These are phyloP conservation scores for Juglanconis oblonga DNA, from an alignment of 2,329 filamentous ascomycete genomes.

Conservation along the genomic window DNA sequence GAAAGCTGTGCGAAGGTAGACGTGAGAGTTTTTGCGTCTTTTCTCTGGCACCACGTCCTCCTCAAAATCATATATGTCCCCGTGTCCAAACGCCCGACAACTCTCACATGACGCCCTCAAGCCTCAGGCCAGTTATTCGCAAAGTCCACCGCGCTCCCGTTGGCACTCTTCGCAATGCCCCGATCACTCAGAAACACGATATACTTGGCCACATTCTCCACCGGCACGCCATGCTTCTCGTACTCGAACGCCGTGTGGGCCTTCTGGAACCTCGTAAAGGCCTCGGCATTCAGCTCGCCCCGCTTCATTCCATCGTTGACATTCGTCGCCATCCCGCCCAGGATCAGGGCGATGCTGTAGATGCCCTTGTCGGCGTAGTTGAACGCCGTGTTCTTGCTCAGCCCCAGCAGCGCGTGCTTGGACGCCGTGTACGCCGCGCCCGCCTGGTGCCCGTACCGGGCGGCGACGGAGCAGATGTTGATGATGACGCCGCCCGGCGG, in stretches of 20 bases:
- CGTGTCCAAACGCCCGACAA: neutral
- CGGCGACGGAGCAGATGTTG: slow-evolving; percentile 37
- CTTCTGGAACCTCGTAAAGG: slow-evolving; percentile 25
- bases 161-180: slow-evolving; percentile 30
- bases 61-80: too few relatives aligned
- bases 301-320: slow-evolving; percentile 42
- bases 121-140: slow-evolving; percentile 36
- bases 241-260: slow-evolving; percentile 28
- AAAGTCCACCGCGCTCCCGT: slow-evolving; percentile 31
- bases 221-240: slow-evolving; percentile 27
- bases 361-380: slow-evolving; percentile 55
- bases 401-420: slow-evolving; percentile 38
- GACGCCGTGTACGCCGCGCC: slow-evolving; percentile 44
- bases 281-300: slow-evolving; percentile 31
- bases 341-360: slow-evolving; percentile 46
- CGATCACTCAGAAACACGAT: slow-evolving; percentile 34
- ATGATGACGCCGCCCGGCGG: slow-evolving; percentile 36
- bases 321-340: slow-evolving; percentile 55
- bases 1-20: too few relatives aligned
- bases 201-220: slow-evolving; percentile 38
- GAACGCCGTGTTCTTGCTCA: slow-evolving; percentile 54
- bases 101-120: slow-evolving; percentile 11
- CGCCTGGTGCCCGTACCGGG: slow-evolving; percentile 33
- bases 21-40: too few relatives aligned
- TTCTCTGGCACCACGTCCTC: too few relatives aligned